phyloP scores from a whole-genome alignment of 106 monocot species.

The Iris macrosiphon region DNA sequence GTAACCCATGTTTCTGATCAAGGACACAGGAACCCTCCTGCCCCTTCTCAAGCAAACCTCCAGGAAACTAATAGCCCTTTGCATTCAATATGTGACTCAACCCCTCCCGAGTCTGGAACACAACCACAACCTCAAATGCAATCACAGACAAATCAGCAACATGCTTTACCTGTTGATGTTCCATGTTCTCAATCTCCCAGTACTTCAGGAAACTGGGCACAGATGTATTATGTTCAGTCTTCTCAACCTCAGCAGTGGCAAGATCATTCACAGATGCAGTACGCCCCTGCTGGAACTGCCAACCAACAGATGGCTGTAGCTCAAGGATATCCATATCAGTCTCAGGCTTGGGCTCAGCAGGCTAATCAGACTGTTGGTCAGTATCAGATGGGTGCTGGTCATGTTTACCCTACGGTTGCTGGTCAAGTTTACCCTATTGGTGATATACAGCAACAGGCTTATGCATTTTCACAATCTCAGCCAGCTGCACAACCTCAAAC shows the following conservation, averaged over 20 bases:
- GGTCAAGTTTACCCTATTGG: conserved; percentile 30
- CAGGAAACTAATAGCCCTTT: conserved; percentile 13
- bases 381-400: conserved; percentile 31
- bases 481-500: conserved; percentile 9
- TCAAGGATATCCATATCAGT: conserved; percentile 16
- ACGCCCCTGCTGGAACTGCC: conserved; percentile 8
- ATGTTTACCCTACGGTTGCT: conserved; percentile 28
- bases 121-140: conserved; percentile 1
- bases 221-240: conserved; percentile 16
- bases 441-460: conserved; percentile 25
- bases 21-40: conserved; percentile 2
- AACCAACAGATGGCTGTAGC: conserved; percentile 12
- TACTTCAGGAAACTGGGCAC: conserved; percentile 16
- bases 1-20: conserved; percentile 1
- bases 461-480: conserved; percentile 26
- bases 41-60: conserved; percentile 2
- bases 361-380: conserved; percentile 30
- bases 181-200: conserved; percentile 5
- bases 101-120: conserved; percentile 2
- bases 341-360: conserved; percentile 20
- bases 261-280: conserved; percentile 2
- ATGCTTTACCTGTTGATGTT: conserved; percentile 16
- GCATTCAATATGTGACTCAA: conserved; percentile 5
- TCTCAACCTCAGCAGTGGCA: conserved; percentile 34
- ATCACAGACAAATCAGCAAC: conserved; percentile 1